phyloP scores from a whole-genome alignment of 2,329 filamentous ascomycete genomes.

The Teratosphaeria viscida region DNA sequence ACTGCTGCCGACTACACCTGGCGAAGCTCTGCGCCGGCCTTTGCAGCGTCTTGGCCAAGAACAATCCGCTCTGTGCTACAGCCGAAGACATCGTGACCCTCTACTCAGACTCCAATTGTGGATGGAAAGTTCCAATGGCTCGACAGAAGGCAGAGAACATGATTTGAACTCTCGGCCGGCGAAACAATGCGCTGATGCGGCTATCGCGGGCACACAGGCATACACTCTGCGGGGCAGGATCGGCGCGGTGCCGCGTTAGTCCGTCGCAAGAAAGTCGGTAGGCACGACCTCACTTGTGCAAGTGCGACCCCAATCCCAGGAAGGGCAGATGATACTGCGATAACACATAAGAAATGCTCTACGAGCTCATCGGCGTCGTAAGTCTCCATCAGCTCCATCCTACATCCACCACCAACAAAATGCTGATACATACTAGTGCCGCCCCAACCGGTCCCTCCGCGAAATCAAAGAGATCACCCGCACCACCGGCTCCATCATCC shows the following conservation, averaged over 20 bases:
- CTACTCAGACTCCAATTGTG: background rate
- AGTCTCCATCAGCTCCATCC: slow-evolving; percentile 25
- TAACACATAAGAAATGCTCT: slow-evolving; percentile 58
- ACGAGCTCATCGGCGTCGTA: slow-evolving; percentile 95
- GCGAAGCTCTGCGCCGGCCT: slow-evolving; percentile 10
- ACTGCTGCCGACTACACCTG: slow-evolving; percentile 19
- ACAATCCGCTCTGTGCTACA: slow-evolving; percentile 9
- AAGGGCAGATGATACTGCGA: slow-evolving; percentile 2
- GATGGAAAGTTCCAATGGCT: background rate
- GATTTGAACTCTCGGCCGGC: background rate
- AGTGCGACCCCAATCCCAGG: background rate
- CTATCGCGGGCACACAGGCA: background rate
- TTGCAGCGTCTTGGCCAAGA: slow-evolving; percentile 6
- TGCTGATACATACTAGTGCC: slow-evolving; percentile 52
- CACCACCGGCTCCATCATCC: slow-evolving; percentile 71
- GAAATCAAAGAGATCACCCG: slow-evolving; percentile 96
- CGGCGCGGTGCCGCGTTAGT: background rate
- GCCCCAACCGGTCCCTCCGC: slow-evolving; percentile 66
- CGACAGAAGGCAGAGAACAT: background rate
- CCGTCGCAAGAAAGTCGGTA: background rate
- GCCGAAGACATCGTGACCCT: slow-evolving; percentile 7
- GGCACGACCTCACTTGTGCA: background rate
- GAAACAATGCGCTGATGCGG: background rate
- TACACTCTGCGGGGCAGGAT: background rate
- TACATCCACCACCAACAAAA: slow-evolving; percentile 6